Evolutionary conservation across 192 early-diverging fungal species (phyloP).

Genomic region (Entomortierella beljakovae): DNA sequence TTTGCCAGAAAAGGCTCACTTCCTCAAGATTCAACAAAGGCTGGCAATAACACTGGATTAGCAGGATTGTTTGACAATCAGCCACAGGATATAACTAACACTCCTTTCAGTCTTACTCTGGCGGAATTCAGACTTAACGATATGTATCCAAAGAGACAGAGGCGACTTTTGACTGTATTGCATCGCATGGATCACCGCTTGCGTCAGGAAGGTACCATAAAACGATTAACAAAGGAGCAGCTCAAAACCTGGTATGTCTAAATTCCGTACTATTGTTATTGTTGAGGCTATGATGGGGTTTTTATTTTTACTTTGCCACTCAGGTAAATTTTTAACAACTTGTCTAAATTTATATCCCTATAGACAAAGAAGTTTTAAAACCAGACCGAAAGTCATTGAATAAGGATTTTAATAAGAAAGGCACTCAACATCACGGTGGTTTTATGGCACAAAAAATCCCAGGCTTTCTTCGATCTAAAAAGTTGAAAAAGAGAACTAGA

Average conservation of each 20-base stretch:
- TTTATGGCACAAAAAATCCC: slow-evolving; percentile 51
- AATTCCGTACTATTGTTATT: too few species aligned
- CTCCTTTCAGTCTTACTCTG: slow-evolving; percentile 53
- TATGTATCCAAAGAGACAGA: slow-evolving; percentile 50
- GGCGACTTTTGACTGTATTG: slow-evolving; percentile 43
- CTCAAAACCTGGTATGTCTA: slow-evolving; percentile 52
- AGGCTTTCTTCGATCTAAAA: slow-evolving; percentile 45
- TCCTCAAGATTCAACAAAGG: slow-evolving; percentile 20
- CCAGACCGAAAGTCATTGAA: slow-evolving; percentile 47
- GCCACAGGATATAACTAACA: slow-evolving; percentile 31
- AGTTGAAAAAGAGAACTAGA: slow-evolving; percentile 42
- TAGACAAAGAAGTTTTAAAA: slow-evolving; percentile 47
- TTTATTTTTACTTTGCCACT: too few species aligned
- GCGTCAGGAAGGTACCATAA: slow-evolving; percentile 49
- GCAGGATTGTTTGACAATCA: slow-evolving; percentile 36
- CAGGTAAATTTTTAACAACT: background rate
- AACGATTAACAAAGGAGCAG: slow-evolving; percentile 47
- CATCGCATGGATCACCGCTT: slow-evolving; percentile 54
- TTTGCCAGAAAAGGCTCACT: slow-evolving; percentile 49
- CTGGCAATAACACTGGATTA: slow-evolving; percentile 12
- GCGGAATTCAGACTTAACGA: slow-evolving; percentile 55
- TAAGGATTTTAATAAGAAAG: slow-evolving; percentile 43
- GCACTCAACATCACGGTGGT: slow-evolving; percentile 25
- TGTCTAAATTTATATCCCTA: background rate
- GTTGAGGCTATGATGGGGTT: too few species aligned